These are phyloP conservation scores for Annulohypoxylon stygium DNA, from an alignment of 495 filamentous ascomycete genomes.

Conservation along the genomic window DNA sequence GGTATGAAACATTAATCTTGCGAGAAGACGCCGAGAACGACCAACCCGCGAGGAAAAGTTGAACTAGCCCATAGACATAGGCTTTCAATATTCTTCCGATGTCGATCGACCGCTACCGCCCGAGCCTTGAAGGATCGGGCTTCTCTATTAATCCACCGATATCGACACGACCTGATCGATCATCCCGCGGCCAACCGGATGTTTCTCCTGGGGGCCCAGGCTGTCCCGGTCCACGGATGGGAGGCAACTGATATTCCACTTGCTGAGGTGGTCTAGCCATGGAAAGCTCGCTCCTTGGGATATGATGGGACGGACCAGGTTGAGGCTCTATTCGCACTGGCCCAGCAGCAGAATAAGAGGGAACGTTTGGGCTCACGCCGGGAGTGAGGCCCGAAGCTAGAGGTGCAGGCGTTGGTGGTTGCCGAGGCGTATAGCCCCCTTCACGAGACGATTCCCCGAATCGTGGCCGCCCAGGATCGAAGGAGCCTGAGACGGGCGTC, in stretches of 20 bases:
- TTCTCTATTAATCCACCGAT: conserved; percentile 68
- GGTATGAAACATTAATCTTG: conserved; percentile 43
- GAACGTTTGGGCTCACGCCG: conserved; percentile 47
- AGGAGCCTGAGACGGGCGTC: conserved; percentile 59
- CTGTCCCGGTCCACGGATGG: conserved; percentile 62
- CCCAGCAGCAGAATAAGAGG: conserved; percentile 55
- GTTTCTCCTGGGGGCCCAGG: conserved; percentile 52
- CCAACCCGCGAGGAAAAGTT: conserved; percentile 4
- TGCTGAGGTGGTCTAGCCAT: conserved; percentile 53
- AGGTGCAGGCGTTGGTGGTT: conserved; percentile 51
- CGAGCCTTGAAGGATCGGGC: conserved; percentile 50
- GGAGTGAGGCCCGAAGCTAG: conserved; percentile 48
- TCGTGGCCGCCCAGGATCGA: conserved; percentile 56
- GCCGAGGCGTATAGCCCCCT: conserved; percentile 49
- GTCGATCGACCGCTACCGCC: conserved; percentile 40
- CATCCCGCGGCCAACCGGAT: conserved; percentile 55
- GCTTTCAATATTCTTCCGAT: conserved; percentile 15
- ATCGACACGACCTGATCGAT: conserved; percentile 63
- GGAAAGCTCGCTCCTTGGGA: conserved; percentile 61
- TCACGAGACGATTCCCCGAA: conserved; percentile 55
- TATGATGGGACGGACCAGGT: conserved; percentile 56
- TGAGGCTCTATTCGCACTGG: conserved; percentile 57
- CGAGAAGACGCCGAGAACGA: conserved; percentile 23
- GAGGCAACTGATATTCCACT: conserved; percentile 64
- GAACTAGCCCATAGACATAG: conserved; percentile 18